phyloP scores from a whole-genome alignment of 2,329 filamentous ascomycete species.

The Talaromyces sp. region DNA sequence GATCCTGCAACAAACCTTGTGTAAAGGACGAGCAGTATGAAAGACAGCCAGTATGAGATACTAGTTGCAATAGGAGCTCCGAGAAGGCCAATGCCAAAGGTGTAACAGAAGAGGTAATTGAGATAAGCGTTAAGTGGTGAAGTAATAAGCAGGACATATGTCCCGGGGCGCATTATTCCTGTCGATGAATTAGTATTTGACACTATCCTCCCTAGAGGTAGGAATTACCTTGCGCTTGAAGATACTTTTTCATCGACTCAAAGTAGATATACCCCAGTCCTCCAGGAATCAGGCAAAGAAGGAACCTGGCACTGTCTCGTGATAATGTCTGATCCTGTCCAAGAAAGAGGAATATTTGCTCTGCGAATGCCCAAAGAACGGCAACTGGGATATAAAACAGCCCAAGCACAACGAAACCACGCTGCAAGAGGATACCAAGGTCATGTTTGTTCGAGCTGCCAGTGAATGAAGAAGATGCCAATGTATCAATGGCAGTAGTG shows the following conservation, averaged over 20 bases:
- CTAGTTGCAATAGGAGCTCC: slow-evolving; percentile 78
- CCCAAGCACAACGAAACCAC: slow-evolving; percentile 66
- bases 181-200: not conserved
- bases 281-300: slow-evolving; percentile 69
- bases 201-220: not conserved
- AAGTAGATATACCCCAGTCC: slow-evolving; percentile 85
- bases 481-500: slow-evolving; percentile 77
- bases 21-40: slow-evolving; percentile 69
- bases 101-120: slow-evolving; percentile 67
- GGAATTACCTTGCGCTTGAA: slow-evolving; percentile 49
- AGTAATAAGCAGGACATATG: slow-evolving; percentile 56
- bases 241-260: slow-evolving; percentile 62
- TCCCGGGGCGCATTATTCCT: slow-evolving; percentile 61
- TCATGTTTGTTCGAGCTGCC: slow-evolving; percentile 72
- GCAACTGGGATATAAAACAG: slow-evolving; percentile 68
- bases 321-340: slow-evolving; percentile 77
- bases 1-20: slow-evolving; percentile 63
- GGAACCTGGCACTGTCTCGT: slow-evolving; percentile 64
- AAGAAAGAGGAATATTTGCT: slow-evolving; percentile 65
- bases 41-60: slow-evolving; percentile 80
- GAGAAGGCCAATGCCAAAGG: slow-evolving; percentile 62
- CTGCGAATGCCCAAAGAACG: slow-evolving; percentile 67
- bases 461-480: slow-evolving; percentile 77
- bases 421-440: slow-evolving; percentile 71
- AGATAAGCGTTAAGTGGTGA: slow-evolving; percentile 54